Evolutionary conservation across 257 asterid genomes (phyloP), one percentile per base, ranked within the genome.

Genomic region (Lycium ferocissimum): DNA sequence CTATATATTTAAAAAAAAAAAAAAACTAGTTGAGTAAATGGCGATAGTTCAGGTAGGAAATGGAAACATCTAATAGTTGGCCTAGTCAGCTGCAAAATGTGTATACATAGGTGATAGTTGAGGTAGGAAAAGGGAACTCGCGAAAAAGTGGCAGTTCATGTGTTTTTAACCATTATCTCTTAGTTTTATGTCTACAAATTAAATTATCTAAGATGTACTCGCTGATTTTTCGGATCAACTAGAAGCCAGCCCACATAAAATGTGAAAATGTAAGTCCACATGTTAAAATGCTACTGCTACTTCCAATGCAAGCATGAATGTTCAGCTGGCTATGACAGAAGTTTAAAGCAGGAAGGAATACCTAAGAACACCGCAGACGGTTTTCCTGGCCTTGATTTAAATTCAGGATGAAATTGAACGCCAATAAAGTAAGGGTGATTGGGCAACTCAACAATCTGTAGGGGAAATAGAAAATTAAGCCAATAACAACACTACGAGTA

Each of bases 341-440:
- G 4, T 10, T 20, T 49, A 75, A 75, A 49, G 62, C 12, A 49
- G 26, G 40, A 57, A 65, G 37, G 49, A 20, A 18, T 89, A 93
- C 97, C 97, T 88, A 91, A 85, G 87, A 93, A 93, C 85, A 91
- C 87, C 51, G 96, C 90, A 6, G 93, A 92, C 47, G 97, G 96
- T 70, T 91, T 92, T 84, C 96, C 96, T 14, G 97, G 97, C 88
- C 96, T 89, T 63, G 97, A 93, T 87, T 91, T 93, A 65, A 91
- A 93, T 87, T 93, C 97, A 0, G 97, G 97, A 83, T 93, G 97
- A 87, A 93, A 93, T 72, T 93, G 97, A 79, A 91, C 96, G 0
- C 95, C 97, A 2, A 93, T 85, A 85, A 92, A 93, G 89, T 88
- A 93, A 49, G 97, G 96, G 88, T 93, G 95, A 85, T 81, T 87